Evolutionary conservation across 139 green algal genomes (phyloP).

Genomic region (Coccomyxa sp.): DNA sequence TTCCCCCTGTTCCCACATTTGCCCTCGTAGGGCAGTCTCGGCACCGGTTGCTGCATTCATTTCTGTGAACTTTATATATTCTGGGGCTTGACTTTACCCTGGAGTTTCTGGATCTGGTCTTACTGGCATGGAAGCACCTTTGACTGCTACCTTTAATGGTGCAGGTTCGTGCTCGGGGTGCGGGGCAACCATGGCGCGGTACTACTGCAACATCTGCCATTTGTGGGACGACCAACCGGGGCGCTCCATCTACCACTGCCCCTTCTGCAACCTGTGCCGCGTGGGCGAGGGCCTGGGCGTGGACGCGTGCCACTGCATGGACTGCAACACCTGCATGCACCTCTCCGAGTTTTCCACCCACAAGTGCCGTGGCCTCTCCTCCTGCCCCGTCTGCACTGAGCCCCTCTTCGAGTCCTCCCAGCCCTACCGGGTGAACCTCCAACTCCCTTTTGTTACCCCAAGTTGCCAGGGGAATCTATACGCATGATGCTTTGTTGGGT

Average conservation of each 20-base stretch:
- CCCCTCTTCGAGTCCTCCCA: conserved; percentile 84
- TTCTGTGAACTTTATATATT: too few species aligned
- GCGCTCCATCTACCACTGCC: conserved; percentile 95
- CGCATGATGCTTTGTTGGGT: too few species aligned
- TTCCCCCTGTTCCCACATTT: not conserved
- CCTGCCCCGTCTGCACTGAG: conserved; percentile 96
- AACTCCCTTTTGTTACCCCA: not conserved
- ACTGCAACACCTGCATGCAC: conserved; percentile 96
- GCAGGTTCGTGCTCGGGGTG: conserved; percentile 52
- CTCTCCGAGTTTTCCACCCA: conserved; percentile 81
- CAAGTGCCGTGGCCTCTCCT: conserved; percentile 80
- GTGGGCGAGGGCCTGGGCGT: conserved; percentile 73
- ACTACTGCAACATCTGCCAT: conserved; percentile 97
- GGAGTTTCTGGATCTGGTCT: too few species aligned
- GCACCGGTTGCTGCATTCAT: too few species aligned
- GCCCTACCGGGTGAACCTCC: conserved; percentile 32
- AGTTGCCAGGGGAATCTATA: not conserved
- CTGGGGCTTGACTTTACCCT: too few species aligned
- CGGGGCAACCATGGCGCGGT: conserved; percentile 65
- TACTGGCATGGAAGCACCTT: too few species aligned
- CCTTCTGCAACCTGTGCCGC: conserved; percentile 97
- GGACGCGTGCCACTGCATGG: conserved; percentile 98
- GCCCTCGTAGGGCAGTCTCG: too few species aligned
- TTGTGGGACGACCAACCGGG: conserved; percentile 84
- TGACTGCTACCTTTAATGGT: not conserved